Evolutionary conservation across 1,139 yeast species (phyloP), one percentile per base, ranked within the genome.

Genomic region (Maudiozyma humilis): DNA sequence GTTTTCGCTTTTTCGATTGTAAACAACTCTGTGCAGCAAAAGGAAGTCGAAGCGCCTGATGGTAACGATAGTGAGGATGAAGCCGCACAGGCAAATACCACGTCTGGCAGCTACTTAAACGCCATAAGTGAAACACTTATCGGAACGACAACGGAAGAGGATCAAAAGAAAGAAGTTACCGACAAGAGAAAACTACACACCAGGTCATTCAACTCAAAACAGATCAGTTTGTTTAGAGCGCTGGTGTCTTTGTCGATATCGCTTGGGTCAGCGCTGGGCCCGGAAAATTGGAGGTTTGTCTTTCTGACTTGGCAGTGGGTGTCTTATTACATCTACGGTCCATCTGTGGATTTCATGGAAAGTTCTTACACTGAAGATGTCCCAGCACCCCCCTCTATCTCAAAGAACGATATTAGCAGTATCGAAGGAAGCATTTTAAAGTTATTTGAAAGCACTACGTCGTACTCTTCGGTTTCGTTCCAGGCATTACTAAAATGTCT

Each of bases 291-390:
- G 97, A 63, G 65, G 16, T 72, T 78, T 23, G 65, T 87, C 12
- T 70, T 87, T 59, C 71, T 76, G 10, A 75, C 94, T 0, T 69
- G 89, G 44, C 95, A 85, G 65, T 75, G 95, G 95, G 69, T 78
- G 50, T 73, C 79, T 54, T 76, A 77, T 63, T 74, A 70, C 58
- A 52, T 82, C 33, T 68, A 78, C 55, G 88, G 91, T 0, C 78
- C 83, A 1, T 78, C 83, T 29, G 69, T 69, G 36, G 60, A 68
- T 55, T 50, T 54, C 38, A 57, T 46, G 51, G 60, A 56, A 32
- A 58, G 52, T 34, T 51, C 55, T 16, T 56, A 60, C 32, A 54
- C 55, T 15, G 66, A 63, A 46, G 71, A 66, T 34, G 47, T 63
- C 1, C 71, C 75, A 0, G 58, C 64, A 1, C 54, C 68, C 4